Evolutionary conservation across 2,329 filamentous ascomycete species (phyloP).

Genomic region (Microdochium trichocladiopsis): DNA sequence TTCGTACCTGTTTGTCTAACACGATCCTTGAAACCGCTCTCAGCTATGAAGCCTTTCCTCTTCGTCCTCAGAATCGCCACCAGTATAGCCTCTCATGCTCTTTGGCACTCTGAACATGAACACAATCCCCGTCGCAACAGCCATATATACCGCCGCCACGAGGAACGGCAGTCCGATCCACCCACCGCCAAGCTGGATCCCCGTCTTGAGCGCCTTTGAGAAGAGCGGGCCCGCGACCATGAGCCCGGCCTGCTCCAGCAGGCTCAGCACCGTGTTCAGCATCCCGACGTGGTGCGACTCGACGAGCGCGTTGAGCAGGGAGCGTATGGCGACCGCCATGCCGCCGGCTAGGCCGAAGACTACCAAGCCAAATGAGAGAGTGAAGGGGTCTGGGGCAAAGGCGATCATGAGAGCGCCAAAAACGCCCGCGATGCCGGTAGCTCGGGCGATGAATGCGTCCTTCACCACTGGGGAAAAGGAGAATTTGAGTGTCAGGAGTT

Average conservation of each 20-base stretch:
- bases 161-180: neutral
- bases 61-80: neutral
- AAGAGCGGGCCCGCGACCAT: neutral
- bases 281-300: neutral
- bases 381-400: conserved; percentile 14
- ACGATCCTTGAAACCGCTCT: neutral
- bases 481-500: conserved; percentile 20
- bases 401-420: conserved; percentile 29
- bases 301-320: neutral
- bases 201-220: neutral
- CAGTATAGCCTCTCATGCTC: neutral
- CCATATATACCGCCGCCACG: neutral
- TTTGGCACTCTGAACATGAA: neutral
- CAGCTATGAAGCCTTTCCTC: neutral
- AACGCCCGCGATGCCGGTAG: conserved; percentile 20
- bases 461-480: conserved; percentile 23
- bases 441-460: conserved; percentile 31
- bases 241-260: neutral
- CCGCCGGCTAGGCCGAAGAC: conserved; percentile 11
- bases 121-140: neutral
- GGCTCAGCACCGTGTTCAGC: neutral
- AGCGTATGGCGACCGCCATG: conserved; percentile 11
- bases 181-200: neutral
- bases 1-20: too few species aligned
- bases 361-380: conserved; percentile 7